Evolutionary conservation across 139 green algal species (phyloP), one percentile per base, ranked within the genome.

Genomic region (Mychonastes homosphaera): DNA sequence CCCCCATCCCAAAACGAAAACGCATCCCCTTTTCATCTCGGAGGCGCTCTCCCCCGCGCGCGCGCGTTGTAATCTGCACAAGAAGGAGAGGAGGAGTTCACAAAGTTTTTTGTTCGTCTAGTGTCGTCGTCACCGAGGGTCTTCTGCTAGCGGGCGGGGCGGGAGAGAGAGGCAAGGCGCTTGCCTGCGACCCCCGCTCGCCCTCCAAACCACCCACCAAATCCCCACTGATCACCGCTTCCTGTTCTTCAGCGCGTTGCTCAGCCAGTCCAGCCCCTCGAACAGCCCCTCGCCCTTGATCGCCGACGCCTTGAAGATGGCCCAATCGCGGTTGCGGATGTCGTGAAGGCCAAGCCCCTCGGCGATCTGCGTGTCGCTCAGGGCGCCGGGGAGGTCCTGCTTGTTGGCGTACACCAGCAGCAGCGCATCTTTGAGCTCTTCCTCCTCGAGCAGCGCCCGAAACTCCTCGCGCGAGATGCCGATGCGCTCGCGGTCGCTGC

Each of bases 321-420:
- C 74, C 92, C 92, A 99, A 52, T 89, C 76, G 24, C 92, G 67
- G 62, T 66, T 95, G 68, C 92, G 92, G 72, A 99, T 96, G 62
- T 81, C 70, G 45, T 86, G 72, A 35, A 99, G 68, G 3, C 86
- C 89, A 50, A 99, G 62, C 3, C 75, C 85, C 70, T 97, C 92
- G 27, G 92, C 83, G 33, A 99, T 85, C 60, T 89, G 66, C 6
- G 89, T 83, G 27, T 96, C 92, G 30, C 54, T 80, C 58, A 98
- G 71, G 6, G 92, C 92, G 6, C 89, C 87, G 4, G 91, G 89
- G 49, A 97, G 53, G 64, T 98, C 91, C 81, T 96, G 86, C 70
- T 99, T 99, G 78, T 99, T 99, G 3, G 93, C 93, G 59, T 94
- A 99, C 26, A 99, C 88, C 33, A 99, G 73, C 38, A 99, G 81